Evolutionary conservation across 352 stramenopile species (phyloP).

Genomic region (Globisporangium spiculum): DNA sequence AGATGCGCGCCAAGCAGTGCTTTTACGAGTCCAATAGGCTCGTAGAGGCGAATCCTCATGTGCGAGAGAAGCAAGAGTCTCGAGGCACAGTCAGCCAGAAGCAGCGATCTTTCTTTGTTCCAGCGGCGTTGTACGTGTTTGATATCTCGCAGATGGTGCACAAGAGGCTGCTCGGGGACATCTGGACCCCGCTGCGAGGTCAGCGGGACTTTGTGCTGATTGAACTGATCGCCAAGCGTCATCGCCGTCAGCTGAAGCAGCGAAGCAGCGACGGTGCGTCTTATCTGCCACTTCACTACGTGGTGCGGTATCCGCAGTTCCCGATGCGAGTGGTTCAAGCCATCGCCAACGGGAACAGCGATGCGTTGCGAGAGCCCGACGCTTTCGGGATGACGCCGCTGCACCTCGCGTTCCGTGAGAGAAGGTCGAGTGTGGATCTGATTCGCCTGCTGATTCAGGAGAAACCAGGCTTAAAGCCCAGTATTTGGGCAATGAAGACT

Average conservation of each 20-base stretch:
- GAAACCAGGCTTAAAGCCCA: not conserved
- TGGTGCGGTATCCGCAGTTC: slow-evolving; percentile 37
- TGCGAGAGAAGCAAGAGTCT: not conserved
- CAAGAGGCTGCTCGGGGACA: slow-evolving; percentile 35
- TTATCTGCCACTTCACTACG: slow-evolving; percentile 59
- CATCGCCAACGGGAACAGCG: slow-evolving; percentile 36
- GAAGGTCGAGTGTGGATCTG: slow-evolving; percentile 22
- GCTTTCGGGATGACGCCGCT: slow-evolving; percentile 60
- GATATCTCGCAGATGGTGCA: slow-evolving; percentile 41
- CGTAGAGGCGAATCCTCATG: not conserved
- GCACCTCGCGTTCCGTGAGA: slow-evolving; percentile 54
- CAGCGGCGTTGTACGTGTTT: slow-evolving; percentile 42
- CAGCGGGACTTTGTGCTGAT: slow-evolving; percentile 34
- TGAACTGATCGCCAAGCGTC: slow-evolving; percentile 48
- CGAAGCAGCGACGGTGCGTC: slow-evolving; percentile 36
- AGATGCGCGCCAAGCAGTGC: slow-evolving; percentile 40
- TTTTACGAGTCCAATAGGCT: slow-evolving; percentile 33
- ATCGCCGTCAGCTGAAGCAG: slow-evolving; percentile 48
- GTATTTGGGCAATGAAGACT: slow-evolving; percentile 17
- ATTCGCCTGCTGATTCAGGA: slow-evolving; percentile 23
- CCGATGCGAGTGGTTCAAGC: slow-evolving; percentile 29
- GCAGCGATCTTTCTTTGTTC: slow-evolving; percentile 24
- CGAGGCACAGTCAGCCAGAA: not conserved
- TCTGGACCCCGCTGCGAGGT: slow-evolving; percentile 46
- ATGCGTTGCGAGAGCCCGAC: slow-evolving; percentile 41